These are phyloP conservation scores for Pisolithus tinctorius DNA, from an alignment of 768 basidiomycete species.

Conservation along the genomic window DNA sequence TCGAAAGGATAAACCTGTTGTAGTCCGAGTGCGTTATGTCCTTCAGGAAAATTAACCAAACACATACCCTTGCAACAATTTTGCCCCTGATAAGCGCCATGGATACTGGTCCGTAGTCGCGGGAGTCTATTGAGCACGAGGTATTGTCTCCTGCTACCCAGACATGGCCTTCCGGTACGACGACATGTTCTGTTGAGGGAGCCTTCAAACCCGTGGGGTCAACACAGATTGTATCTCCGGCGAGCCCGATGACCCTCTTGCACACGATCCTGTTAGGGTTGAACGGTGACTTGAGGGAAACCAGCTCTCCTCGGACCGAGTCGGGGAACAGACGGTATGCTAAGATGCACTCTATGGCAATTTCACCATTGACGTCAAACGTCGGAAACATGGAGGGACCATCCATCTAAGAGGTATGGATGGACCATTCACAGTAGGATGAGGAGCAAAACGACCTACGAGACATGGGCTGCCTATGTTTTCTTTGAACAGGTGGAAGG, in stretches of 20 bases:
- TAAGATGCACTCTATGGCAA: conserved; percentile 56
- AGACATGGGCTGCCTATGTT: conserved; percentile 51
- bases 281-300: conserved; percentile 65
- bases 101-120: conserved; percentile 89
- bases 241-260: conserved; percentile 86
- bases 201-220: conserved; percentile 71
- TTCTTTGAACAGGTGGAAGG: conserved; percentile 56
- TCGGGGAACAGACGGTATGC: conserved; percentile 45
- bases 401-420: conserved; percentile 38
- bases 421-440: not conserved
- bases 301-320: conserved; percentile 68
- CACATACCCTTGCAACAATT: conserved; percentile 56
- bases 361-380: conserved; percentile 50
- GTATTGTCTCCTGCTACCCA: conserved; percentile 93
- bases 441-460: conserved; percentile 29
- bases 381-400: conserved; percentile 85
- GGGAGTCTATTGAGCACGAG: conserved; percentile 76
- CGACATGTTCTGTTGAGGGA: conserved; percentile 64
- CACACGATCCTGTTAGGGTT: conserved; percentile 64
- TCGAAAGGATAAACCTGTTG: conserved; percentile 24
- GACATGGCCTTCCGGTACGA: conserved; percentile 78
- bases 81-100: conserved; percentile 68
- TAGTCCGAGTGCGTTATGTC: not conserved
- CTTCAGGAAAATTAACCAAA: not conserved
- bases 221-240: conserved; percentile 83